phyloP scores from a whole-genome alignment of 768 basidiomycete species.

The Mrakia blollopis region DNA sequence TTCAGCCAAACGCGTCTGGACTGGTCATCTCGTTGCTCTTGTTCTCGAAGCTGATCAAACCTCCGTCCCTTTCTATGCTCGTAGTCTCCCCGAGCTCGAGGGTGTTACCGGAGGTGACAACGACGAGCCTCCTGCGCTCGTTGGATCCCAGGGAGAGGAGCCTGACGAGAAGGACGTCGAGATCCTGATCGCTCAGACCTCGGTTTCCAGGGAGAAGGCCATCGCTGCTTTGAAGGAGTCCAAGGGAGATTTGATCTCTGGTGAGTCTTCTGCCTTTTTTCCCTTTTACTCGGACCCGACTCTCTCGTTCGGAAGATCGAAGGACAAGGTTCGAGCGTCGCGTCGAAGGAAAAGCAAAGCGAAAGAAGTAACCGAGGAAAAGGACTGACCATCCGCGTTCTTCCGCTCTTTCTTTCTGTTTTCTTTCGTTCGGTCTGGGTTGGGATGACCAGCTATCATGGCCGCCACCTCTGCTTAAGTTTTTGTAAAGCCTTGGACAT shows the following conservation, averaged over 20 bases:
- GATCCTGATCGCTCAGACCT: slow-evolving; percentile 68
- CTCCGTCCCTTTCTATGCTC: neutral
- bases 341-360: no score
- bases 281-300: no score
- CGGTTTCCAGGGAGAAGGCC: slow-evolving; percentile 66
- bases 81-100: slow-evolving; percentile 41
- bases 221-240: slow-evolving; percentile 84
- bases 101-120: slow-evolving; percentile 54
- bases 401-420: no score
- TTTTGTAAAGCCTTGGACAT: neutral
- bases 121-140: slow-evolving; percentile 63
- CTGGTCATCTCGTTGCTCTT: neutral
- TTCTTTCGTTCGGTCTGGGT: neutral
- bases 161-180: slow-evolving; percentile 93
- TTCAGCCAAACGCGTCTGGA: neutral
- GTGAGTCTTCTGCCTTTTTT: slow-evolving; percentile 56
- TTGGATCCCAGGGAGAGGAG: slow-evolving; percentile 14
- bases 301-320: no score
- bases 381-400: no score
- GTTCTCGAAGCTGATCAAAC: neutral
- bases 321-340: no score
- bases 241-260: slow-evolving; percentile 91
- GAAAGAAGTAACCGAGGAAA: no score
- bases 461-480: neutral
- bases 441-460: slow-evolving; percentile 1